These are phyloP conservation scores for Fusarium incarnatum DNA, from an alignment of 2,329 filamentous ascomycete genomes.

Conservation along the genomic window DNA sequence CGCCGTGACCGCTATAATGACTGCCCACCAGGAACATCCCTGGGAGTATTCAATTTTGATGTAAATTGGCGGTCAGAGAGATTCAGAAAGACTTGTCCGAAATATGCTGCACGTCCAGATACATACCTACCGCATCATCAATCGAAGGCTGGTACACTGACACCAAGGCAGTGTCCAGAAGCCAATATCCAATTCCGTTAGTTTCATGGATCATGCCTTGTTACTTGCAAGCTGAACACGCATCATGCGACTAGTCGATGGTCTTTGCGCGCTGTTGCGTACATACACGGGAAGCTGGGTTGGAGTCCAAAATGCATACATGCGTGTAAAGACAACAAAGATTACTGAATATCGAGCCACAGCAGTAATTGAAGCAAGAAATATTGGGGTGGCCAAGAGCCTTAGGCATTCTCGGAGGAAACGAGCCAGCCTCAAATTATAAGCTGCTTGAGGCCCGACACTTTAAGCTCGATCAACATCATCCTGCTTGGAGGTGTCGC, in stretches of 20 bases:
- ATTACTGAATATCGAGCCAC: conserved; percentile 3
- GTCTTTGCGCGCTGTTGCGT: conserved; percentile 21
- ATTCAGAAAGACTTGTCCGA: conserved; percentile 25
- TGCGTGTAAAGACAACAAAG: conserved; percentile 10
- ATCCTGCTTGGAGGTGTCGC: neutral
- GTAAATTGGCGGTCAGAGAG: conserved; percentile 63
- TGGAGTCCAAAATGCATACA: conserved; percentile 18
- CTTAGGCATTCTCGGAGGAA: neutral
- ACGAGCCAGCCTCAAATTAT: neutral
- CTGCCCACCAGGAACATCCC: conserved; percentile 40
- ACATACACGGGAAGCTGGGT: conserved; percentile 4
- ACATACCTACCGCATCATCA: conserved; percentile 20
- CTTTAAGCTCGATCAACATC: neutral
- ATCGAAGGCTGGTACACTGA: conserved; percentile 18
- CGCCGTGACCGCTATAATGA: conserved; percentile 36
- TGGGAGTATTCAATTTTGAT: conserved; percentile 30
- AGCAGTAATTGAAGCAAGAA: neutral
- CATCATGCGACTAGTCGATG: conserved; percentile 32
- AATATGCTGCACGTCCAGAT: conserved; percentile 25
- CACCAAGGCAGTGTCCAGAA: conserved; percentile 10
- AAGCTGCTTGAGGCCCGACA: neutral
- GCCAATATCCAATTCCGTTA: conserved; percentile 11
- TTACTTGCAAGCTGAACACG: conserved; percentile 18
- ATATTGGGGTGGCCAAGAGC: neutral
- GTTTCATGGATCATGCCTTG: conserved; percentile 36